Evolutionary conservation across 208 protist genomes (phyloP).

Genomic region (Acanthamoeba royreba): DNA sequence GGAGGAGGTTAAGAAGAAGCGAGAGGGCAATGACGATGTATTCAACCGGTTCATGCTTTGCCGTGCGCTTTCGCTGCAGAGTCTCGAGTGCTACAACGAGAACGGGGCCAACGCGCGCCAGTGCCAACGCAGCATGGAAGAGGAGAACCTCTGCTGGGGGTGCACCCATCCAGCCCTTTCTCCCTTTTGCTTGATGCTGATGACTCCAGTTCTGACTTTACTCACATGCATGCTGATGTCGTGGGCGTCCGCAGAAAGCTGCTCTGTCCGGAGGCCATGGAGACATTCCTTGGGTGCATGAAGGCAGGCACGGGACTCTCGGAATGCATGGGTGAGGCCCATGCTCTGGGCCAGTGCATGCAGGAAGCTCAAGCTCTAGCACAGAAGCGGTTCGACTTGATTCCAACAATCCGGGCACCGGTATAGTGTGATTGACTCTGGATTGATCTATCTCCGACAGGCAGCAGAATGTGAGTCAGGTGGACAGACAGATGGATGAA

Average conservation of each 20-base stretch:
- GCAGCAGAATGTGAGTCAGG: not conserved
- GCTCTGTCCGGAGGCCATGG: not conserved
- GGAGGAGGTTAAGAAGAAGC: not conserved
- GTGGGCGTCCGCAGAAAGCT: not conserved
- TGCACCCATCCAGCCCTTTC: not conserved
- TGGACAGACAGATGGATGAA: not conserved
- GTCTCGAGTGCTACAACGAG: not conserved
- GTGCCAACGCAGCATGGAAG: not conserved
- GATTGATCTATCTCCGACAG: not conserved
- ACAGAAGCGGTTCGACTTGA: not conserved
- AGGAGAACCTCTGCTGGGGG: not conserved
- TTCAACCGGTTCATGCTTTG: constrained; percentile 24
- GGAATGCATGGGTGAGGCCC: not conserved
- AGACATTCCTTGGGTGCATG: not conserved
- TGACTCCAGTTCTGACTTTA: not conserved
- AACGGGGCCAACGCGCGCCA: not conserved
- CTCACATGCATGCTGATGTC: not conserved
- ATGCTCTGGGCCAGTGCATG: not conserved
- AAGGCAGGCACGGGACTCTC: not conserved
- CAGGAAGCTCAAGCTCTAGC: not conserved
- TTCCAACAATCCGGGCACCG: not conserved
- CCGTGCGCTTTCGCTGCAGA: constrained; percentile 3
- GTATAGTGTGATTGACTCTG: too few relatives aligned
- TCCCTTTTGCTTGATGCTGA: not conserved
- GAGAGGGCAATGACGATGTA: not conserved